Evolutionary conservation across 2,329 filamentous ascomycete species (phyloP).

Genomic region (Falciphora oryzae): DNA sequence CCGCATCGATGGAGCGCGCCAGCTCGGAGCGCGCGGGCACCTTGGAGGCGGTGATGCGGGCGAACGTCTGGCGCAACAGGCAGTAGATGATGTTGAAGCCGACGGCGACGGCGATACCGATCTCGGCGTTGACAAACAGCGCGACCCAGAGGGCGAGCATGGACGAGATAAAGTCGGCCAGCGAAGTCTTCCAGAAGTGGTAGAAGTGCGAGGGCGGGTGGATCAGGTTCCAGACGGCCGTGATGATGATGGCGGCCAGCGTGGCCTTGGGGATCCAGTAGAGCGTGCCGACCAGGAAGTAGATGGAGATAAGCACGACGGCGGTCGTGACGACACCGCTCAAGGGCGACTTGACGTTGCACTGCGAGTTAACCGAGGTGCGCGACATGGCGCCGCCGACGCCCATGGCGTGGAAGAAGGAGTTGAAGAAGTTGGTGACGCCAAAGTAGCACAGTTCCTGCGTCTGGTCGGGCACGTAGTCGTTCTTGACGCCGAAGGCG

Average conservation of each 20-base stretch:
- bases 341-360: slow-evolving; percentile 55
- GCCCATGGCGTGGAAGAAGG: slow-evolving; percentile 59
- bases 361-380: slow-evolving; percentile 61
- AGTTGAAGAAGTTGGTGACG: slow-evolving; percentile 56
- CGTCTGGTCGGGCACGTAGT: slow-evolving; percentile 57
- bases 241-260: slow-evolving; percentile 61
- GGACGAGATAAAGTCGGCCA: slow-evolving; percentile 57
- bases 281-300: slow-evolving; percentile 52
- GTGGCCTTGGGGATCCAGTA: slow-evolving; percentile 66
- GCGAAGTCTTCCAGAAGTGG: slow-evolving; percentile 57
- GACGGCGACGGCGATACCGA: slow-evolving; percentile 53
- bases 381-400: slow-evolving; percentile 62
- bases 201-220: slow-evolving; percentile 54
- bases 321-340: slow-evolving; percentile 55
- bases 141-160: slow-evolving; percentile 62
- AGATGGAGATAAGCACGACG: slow-evolving; percentile 57
- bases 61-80: slow-evolving; percentile 53
- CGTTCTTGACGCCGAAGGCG: slow-evolving; percentile 55
- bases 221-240: slow-evolving; percentile 57
- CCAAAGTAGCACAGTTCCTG: slow-evolving; percentile 62
- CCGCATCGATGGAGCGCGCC: slow-evolving; percentile 20
- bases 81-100: slow-evolving; percentile 60
- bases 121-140: slow-evolving; percentile 53
- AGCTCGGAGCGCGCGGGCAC: slow-evolving; percentile 24
- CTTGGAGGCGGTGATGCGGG: slow-evolving; percentile 29